phyloP scores from a whole-genome alignment of 169 alveolate genomes.

The Plasmodium vivax region DNA sequence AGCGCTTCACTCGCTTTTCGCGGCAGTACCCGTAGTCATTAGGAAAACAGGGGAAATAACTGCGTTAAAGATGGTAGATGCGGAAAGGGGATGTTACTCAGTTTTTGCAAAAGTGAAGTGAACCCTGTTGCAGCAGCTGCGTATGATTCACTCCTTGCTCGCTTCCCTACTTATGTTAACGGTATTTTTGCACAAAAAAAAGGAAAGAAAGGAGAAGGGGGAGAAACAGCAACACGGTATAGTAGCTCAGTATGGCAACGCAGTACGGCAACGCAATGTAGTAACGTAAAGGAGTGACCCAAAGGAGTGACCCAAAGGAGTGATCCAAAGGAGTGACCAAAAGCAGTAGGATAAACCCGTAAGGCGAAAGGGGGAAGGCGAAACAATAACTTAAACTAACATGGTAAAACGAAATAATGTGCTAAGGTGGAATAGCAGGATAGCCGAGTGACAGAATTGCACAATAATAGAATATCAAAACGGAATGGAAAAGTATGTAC shows the following conservation, averaged over 20 bases:
- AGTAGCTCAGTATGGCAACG: not conserved
- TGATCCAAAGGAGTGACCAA: no score
- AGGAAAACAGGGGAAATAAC: constrained; percentile 16
- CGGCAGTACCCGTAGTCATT: constrained; percentile 17
- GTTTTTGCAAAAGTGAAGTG: not conserved
- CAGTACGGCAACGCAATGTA: not conserved
- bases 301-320: no score
- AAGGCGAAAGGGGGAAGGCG: not conserved
- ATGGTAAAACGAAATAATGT: not conserved
- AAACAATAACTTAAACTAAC: not conserved
- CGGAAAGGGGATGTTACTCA: not conserved
- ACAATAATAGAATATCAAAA: not conserved
- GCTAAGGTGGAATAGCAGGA: not conserved
- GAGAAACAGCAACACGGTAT: not conserved
- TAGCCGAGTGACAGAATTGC: not conserved
- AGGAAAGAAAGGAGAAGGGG: not conserved
- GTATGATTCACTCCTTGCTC: not conserved
- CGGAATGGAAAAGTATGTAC: not conserved
- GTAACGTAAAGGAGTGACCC: not conserved
- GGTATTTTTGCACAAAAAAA: not conserved
- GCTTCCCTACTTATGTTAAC: not conserved
- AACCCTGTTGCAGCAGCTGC: not conserved
- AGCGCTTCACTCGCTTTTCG: not conserved
- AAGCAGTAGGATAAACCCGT: not conserved
- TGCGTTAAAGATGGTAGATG: not conserved